Base-by-base conservation (phyloP, 495 filamentous ascomycete genomes). In the Hypoxylon fragiforme region DNA sequence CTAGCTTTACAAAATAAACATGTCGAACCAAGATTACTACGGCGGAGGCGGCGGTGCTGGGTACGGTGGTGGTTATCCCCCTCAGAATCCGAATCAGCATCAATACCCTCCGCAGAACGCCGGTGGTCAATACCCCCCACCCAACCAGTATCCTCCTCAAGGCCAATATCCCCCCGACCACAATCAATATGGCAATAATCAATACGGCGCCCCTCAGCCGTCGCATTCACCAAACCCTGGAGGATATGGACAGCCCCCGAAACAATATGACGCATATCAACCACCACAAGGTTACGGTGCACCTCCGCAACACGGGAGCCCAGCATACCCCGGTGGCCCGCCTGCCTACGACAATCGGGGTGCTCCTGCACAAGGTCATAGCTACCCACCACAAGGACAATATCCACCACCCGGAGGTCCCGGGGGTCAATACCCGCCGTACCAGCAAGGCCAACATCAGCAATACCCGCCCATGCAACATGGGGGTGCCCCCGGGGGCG, bases 1-100 rank as follows among this genome's bases (percentile, higher is more conserved):
- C n/a, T n/a, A n/a, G n/a, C n/a, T n/a, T n/a, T n/a, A n/a, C n/a
- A n/a, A n/a, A n/a, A n/a, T n/a, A n/a, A n/a, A n/a, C 16, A 65
- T 67, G 65, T 67, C 65, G 1, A 49, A 46, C 32, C 61, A 67
- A 37, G 57, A 54, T 18, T 67, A 67, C 38, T 67, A 65, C 44
- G 53, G 61, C 44, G 40, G 52, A 28, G 34, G 41, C n/a, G 44
- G 54, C 21, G 53, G 54, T 13, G 40, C 44, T 16, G 41, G 46
- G 7, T 22, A 38, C 13, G 38, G 52, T 15, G 43, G 55, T 35
- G 44, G 50, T 3, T 64, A 67, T 37, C 60, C 60, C 18, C 56
- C 61, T 11, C 36, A 16, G 16, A 44, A 44, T 16, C 56, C 53
- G 24, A 55, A 47, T 8, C 44, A 45, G 5, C 40, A 39, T 20